phyloP scores from a whole-genome alignment of 805 yeast genomes.

The Candida ovalis region DNA sequence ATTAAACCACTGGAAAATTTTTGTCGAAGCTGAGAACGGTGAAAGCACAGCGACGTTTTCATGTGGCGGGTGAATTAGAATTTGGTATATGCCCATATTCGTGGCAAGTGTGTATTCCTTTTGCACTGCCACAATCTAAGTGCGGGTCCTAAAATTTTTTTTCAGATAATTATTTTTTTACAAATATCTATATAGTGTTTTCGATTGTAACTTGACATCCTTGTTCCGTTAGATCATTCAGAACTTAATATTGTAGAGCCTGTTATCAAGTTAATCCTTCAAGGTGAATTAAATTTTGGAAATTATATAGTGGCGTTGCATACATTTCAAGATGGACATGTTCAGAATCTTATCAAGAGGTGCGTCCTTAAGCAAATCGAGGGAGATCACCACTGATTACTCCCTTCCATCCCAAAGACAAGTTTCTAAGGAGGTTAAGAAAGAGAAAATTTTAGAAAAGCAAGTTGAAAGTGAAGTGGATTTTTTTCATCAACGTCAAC shows the following conservation, averaged over 20 bases:
- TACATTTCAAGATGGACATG: constrained; percentile 86
- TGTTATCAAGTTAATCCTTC: too few species aligned
- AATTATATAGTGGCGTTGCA: too few species aligned
- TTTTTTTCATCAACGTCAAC: constrained; percentile 66
- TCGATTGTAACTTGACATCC: background rate
- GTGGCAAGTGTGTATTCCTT: background rate
- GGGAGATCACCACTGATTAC: constrained; percentile 40
- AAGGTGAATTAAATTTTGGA: too few species aligned
- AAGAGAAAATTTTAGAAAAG: constrained; percentile 37
- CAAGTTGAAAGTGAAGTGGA: constrained; percentile 73
- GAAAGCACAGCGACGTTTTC: constrained; percentile 4
- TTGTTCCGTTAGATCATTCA: too few species aligned
- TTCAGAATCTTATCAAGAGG: constrained; percentile 84
- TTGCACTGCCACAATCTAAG: background rate
- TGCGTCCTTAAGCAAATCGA: constrained; percentile 66
- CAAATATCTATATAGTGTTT: too few species aligned
- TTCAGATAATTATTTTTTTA: background rate
- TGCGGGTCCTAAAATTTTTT: background rate
- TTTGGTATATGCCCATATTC: background rate
- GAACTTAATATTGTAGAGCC: too few species aligned
- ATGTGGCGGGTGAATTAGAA: background rate
- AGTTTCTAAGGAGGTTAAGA: constrained; percentile 24
- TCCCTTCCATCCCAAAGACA: constrained; percentile 29
- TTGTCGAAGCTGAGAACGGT: constrained; percentile 13
- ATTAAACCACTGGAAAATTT: constrained; percentile 13